Evolutionary conservation across 2,329 filamentous ascomycete species (phyloP).

Genomic region (Aurifilum marmelostoma): DNA sequence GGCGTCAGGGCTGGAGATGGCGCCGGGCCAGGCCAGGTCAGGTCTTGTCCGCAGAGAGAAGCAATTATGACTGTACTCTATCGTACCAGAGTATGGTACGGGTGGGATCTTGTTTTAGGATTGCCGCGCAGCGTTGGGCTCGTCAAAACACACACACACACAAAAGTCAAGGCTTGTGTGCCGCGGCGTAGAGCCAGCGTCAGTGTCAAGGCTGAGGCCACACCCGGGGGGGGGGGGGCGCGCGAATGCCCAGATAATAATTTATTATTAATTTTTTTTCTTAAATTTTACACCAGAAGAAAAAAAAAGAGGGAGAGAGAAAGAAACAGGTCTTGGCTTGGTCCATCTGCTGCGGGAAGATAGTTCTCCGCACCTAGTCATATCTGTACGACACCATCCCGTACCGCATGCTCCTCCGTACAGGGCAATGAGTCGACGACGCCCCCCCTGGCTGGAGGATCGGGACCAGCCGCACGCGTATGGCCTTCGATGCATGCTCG

Average conservation of each 20-base stretch:
- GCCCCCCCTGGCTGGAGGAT: neutral
- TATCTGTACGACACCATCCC: neutral
- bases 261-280: too few relatives aligned
- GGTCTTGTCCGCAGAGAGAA: neutral
- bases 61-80: neutral
- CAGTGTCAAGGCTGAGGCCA: neutral
- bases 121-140: slow-evolving; percentile 4
- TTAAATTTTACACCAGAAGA: too few relatives aligned
- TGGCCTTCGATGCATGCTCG: slow-evolving; percentile 10
- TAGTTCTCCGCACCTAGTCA: neutral
- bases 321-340: neutral
- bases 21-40: neutral
- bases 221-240: too few relatives aligned
- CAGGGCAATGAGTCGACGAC: slow-evolving; percentile 1
- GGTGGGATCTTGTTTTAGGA: neutral
- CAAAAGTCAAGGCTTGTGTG: neutral
- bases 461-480: slow-evolving; percentile 13
- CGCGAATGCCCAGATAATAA: too few relatives aligned
- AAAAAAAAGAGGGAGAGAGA: neutral
- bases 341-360: neutral
- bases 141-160: neutral
- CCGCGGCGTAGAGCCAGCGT: neutral
- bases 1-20: slow-evolving; percentile 2
- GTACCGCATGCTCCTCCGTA: slow-evolving; percentile 1
- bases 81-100: slow-evolving; percentile 1